Percentiles rank a stretch among this genome's conserved stretches.
Conservation (phyloP, 306 rosid genomes). For the Cicer bijugum region DNA sequence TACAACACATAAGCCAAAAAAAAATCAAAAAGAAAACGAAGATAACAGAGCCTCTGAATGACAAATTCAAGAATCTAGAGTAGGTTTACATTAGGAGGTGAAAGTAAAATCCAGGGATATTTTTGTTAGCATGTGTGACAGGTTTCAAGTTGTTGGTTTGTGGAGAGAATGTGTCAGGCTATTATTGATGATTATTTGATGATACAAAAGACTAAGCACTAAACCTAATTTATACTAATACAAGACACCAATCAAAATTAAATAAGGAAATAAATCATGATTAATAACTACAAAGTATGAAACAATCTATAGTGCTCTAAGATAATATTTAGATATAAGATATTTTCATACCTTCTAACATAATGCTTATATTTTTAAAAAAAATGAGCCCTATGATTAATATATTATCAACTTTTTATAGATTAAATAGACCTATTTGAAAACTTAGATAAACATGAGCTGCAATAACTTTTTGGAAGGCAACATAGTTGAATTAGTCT, state of each 20-base stretch:
- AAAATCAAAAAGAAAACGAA: neutral
- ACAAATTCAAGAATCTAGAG: neutral
- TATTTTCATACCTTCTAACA: neutral
- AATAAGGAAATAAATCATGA: constrained; percentile 9
- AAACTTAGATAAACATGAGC: neutral
- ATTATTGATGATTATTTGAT: neutral
- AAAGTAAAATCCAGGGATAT: neutral
- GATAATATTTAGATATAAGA: neutral
- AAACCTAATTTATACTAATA: neutral
- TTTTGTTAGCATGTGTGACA: neutral
- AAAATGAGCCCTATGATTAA: neutral
- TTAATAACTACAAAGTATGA: neutral
- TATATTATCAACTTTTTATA: neutral
- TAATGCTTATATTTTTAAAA: neutral
- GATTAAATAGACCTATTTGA: neutral
- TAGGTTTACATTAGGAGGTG: neutral
- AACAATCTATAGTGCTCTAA: neutral
- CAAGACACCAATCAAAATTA: neutral
- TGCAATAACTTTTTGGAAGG: neutral
- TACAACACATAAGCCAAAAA: neutral
- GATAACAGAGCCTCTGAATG: neutral
- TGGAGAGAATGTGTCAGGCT: neutral
- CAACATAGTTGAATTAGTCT: neutral
- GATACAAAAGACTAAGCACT: constrained; percentile 14
- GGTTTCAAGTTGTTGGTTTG: constrained; percentile 2